Base-by-base conservation (phyloP, 164 flowering plant genomes). In the Stephania japonica region DNA sequence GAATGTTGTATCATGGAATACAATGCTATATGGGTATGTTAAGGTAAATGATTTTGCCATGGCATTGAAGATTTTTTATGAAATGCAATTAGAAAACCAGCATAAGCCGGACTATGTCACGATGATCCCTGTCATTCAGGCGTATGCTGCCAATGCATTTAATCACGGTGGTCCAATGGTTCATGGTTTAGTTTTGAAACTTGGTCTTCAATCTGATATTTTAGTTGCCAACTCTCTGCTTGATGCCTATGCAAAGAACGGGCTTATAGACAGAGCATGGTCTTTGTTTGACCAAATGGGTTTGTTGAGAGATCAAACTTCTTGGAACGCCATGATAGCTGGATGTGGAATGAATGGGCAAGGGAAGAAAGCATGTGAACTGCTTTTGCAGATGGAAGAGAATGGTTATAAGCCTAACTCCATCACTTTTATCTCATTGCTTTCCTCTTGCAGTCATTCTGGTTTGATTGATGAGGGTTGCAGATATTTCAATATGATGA, bases 261-360 rank as follows among this genome's bases (percentile, higher is more conserved):
- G 85, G 0, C 69, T 70, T 27, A 70, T 84, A 73, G 70, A 75
- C 19, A 74, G 69, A 26, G 84, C 85, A 24, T 59, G 74, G 69
- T 42, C 42, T 62, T 72, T 84, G 43, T 84, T 82, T 77, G 66
- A 62, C 24, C 74, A 80, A 21, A 77, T 80, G 83, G 79, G 77
- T 65, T 11, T 11, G 14, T 62, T 19, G 13, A 80, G 80, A 72
- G 83, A 81, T 76, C 80, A 78, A 65, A 79, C 77, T 73, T 84
- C 86, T 4, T 84, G 86, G 84, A 81, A 82, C 72, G 79, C 75
- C 75, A 84, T 84, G 80, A 80, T 84, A 73, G 68, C 81, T 50
- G 83, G 79, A 19, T 75, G 68, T 69, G 86, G 83, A 69, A 77
- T 82, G 76, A 78, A 84, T 72, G 85, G 84, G 5, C 78, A 73